Evolutionary conservation across 768 basidiomycete species (phyloP).

Genomic region (Russula olivacea): DNA sequence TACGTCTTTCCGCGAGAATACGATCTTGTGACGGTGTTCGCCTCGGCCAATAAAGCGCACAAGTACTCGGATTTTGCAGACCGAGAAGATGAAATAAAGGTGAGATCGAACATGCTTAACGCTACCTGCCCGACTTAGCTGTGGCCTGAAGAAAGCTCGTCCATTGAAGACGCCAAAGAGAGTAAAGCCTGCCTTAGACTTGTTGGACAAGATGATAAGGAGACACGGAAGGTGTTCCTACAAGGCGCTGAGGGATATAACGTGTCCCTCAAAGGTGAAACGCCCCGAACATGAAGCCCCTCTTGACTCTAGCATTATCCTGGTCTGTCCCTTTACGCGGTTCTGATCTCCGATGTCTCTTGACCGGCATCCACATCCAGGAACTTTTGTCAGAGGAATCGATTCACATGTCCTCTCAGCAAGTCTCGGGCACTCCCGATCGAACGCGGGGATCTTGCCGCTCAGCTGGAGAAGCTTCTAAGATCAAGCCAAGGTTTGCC

Average conservation of each 20-base stretch:
- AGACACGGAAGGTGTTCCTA: conserved; percentile 68
- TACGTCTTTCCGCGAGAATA: conserved; percentile 84
- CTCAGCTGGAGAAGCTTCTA: conserved; percentile 36
- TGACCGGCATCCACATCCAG: conserved; percentile 38
- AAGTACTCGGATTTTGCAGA: conserved; percentile 49
- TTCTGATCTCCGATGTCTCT: conserved; percentile 6
- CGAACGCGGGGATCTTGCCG: conserved; percentile 50
- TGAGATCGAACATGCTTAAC: conserved; percentile 26
- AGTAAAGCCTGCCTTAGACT: conserved; percentile 47
- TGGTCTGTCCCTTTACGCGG: conserved; percentile 39
- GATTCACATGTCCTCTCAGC: conserved; percentile 50
- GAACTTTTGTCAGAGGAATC: conserved; percentile 73
- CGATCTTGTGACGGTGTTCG: conserved; percentile 57
- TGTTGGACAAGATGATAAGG: conserved; percentile 58
- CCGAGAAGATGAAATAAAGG: conserved; percentile 68
- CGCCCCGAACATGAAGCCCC: conserved; percentile 34
- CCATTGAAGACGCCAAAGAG: conserved; percentile 67
- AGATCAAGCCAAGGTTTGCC: conserved; percentile 65
- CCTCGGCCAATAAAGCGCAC: conserved; percentile 26
- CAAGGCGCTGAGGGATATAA: conserved; percentile 50
- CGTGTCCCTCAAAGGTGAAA: conserved; percentile 75
- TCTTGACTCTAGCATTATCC: conserved; percentile 57
- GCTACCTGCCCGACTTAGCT: conserved; percentile 2
- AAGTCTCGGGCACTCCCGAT: conserved; percentile 33
- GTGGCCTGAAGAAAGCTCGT: conserved; percentile 35